A percentile compares a stretch with the other conserved stretches of the same genome.
Evolutionary conservation across 306 rosid genomes (phyloP).

Genomic region (Crotalaria pallida): DNA sequence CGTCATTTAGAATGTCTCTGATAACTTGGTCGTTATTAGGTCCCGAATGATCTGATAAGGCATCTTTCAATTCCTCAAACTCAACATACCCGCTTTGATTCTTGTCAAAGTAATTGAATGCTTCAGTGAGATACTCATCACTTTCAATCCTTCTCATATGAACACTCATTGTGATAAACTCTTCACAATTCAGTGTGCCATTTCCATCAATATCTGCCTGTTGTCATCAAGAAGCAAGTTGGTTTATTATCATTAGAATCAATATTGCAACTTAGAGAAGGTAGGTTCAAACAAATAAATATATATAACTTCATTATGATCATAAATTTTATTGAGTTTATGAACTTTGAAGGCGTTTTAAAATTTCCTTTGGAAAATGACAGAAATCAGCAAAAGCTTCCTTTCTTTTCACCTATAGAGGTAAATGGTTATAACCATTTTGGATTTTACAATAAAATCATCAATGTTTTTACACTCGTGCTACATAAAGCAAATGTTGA

Average conservation of each 20-base stretch:
- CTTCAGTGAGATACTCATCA: constrained; percentile 74
- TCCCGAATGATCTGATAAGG: constrained; percentile 39
- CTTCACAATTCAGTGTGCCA: constrained; percentile 70
- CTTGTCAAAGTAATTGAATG: constrained; percentile 77
- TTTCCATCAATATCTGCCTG: constrained; percentile 93
- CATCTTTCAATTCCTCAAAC: constrained; percentile 82
- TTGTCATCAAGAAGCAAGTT: neutral
- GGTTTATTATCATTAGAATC: neutral
- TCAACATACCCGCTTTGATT: constrained; percentile 69
- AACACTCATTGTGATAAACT: constrained; percentile 71
- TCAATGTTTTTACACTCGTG: too few species aligned
- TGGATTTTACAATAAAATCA: too few species aligned
- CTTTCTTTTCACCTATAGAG: neutral
- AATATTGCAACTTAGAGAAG: neutral
- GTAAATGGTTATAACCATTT: too few species aligned
- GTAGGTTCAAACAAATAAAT: too few species aligned
- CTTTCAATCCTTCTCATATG: constrained; percentile 60
- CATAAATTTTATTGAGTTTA: neutral
- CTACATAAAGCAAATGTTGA: too few species aligned
- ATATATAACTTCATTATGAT: too few species aligned
- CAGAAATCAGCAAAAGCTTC: neutral
- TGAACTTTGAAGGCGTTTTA: neutral
- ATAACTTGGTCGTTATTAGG: constrained; percentile 49
- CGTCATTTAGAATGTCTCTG: constrained; percentile 74
- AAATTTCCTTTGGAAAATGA: neutral